A percentile compares a stretch with the other conserved stretches of the same genome.
phyloP scores from a whole-genome alignment of 768 basidiomycete genomes.

The Tricholoma matsutake region DNA sequence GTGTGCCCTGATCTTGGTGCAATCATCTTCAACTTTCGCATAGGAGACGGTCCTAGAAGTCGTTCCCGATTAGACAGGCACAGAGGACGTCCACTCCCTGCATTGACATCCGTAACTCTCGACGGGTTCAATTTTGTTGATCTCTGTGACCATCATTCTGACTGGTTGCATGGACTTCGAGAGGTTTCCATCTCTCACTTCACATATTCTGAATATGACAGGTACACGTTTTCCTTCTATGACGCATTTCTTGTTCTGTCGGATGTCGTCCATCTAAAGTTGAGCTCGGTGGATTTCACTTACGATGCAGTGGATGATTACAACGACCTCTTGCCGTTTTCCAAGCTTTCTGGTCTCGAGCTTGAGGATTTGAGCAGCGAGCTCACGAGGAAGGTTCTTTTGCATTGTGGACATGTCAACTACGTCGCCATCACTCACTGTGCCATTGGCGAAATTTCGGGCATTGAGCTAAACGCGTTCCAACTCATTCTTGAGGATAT shows the following conservation, averaged over 20 bases:
- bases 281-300: neutral
- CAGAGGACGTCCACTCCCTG: neutral
- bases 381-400: neutral
- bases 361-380: neutral
- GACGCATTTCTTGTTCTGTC: neutral
- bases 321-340: neutral
- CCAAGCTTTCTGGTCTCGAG: neutral
- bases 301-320: neutral
- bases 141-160: neutral
- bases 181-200: slow-evolving; percentile 8
- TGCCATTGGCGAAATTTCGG: neutral
- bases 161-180: neutral
- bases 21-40: neutral
- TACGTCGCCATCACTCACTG: neutral
- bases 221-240: neutral
- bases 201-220: neutral
- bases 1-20: neutral
- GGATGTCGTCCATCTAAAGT: neutral
- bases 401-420: neutral
- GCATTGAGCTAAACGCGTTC: neutral
- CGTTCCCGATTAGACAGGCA: neutral
- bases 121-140: neutral
- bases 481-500: no score
- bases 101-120: neutral
- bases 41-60: neutral